Evolutionary conservation across 257 asterid species (phyloP).

Genomic region (Scutellaria minor): DNA sequence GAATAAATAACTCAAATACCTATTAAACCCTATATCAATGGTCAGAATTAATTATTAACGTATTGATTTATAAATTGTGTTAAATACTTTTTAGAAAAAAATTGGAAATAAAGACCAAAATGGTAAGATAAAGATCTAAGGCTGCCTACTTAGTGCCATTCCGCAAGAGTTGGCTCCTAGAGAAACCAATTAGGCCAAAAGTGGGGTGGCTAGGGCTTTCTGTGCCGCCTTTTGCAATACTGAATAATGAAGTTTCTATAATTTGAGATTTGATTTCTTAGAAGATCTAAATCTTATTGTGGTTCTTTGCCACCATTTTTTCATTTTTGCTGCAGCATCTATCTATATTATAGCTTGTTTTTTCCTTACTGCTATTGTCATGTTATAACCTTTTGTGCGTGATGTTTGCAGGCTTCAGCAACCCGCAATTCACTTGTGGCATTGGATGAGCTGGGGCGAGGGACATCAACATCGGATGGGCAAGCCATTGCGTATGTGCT

Average conservation of each 20-base stretch:
- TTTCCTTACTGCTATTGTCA: conserved; percentile 8
- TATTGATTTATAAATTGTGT: no score
- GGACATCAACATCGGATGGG: conserved; percentile 98
- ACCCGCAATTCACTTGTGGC: conserved; percentile 86
- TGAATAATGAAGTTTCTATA: not conserved
- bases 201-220: no score
- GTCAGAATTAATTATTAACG: no score
- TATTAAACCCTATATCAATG: no score
- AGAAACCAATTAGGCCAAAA: no score
- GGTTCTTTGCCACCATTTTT: not conserved
- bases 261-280: conserved; percentile 31
- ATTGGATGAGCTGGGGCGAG: conserved; percentile 96
- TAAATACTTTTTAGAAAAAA: no score
- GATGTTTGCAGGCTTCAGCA: conserved; percentile 68
- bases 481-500: conserved; percentile 97
- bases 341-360: not conserved
- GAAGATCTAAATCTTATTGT: conserved; percentile 6
- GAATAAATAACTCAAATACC: no score
- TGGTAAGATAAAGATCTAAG: no score
- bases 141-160: no score
- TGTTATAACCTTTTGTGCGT: conserved; percentile 32
- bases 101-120: no score
- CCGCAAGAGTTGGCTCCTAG: no score
- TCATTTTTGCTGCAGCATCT: conserved; percentile 5
- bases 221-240: no score